A percentile compares a stretch with the other conserved stretches of the same genome.
phyloP scores from a whole-genome alignment of 1,284 basidiomycete species.

The Moesziomyces sp. region DNA sequence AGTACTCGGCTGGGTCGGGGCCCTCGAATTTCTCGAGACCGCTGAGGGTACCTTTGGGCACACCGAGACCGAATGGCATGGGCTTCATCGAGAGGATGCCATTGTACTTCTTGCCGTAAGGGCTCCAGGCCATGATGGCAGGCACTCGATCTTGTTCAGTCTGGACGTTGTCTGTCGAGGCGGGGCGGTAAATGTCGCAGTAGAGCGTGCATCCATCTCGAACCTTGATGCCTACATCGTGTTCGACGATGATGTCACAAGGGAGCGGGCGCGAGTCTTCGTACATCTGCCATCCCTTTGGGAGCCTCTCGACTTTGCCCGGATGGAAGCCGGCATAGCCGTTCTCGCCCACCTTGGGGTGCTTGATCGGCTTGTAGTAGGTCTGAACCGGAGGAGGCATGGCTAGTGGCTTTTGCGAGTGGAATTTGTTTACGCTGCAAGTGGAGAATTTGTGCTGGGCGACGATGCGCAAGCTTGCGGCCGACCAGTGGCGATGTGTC shows the following conservation, averaged over 20 bases:
- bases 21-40: conserved; percentile 59
- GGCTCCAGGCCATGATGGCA: conserved; percentile 52
- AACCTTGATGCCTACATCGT: conserved; percentile 45
- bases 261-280: conserved; percentile 6
- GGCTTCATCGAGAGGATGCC: conserved; percentile 11
- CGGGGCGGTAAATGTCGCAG: conserved; percentile 57
- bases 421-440: background rate
- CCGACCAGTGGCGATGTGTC: no score
- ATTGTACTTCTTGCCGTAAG: conserved; percentile 49
- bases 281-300: conserved; percentile 11
- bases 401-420: background rate
- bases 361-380: conserved; percentile 7
- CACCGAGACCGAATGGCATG: conserved; percentile 25
- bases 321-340: conserved; percentile 9
- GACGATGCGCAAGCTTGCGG: no score
- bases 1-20: conserved; percentile 62
- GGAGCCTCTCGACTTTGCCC: conserved; percentile 2
- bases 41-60: conserved; percentile 28
- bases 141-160: conserved; percentile 33
- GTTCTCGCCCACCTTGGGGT: conserved; percentile 7
- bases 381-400: conserved; percentile 9
- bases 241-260: conserved; percentile 38
- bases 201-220: conserved; percentile 55
- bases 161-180: background rate
- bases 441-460: background rate